Conservation (phyloP, 1,284 basidiomycete species). For the Rhodotorula mucilaginosa region DNA sequence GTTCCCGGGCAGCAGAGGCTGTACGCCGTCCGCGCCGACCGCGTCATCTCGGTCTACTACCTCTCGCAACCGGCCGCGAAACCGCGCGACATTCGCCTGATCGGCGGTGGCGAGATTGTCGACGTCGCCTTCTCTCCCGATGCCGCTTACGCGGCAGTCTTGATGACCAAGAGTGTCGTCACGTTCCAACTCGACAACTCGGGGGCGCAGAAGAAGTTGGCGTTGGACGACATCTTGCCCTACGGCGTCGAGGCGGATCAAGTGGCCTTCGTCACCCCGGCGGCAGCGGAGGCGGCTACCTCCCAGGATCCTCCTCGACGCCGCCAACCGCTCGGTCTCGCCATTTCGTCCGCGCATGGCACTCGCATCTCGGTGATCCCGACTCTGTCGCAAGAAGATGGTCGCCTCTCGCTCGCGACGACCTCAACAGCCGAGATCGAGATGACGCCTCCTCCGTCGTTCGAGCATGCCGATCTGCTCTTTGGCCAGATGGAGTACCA, state of each 20-base stretch:
- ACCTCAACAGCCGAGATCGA: not conserved
- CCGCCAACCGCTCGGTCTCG: slow-evolving; percentile 11
- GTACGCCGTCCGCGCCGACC: slow-evolving; percentile 9
- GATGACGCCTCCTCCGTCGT: not conserved
- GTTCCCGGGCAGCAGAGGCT: not conserved
- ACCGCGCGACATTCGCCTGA: not conserved
- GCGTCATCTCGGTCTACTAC: not conserved
- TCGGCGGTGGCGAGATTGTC: not conserved
- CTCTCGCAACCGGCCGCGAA: not conserved
- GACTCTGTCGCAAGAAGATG: not conserved
- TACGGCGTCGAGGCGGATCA: not conserved
- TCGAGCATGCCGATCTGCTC: not conserved
- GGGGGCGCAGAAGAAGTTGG: not conserved
- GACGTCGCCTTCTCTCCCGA: slow-evolving; percentile 31
- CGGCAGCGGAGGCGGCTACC: not conserved
- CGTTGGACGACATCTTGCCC: not conserved
- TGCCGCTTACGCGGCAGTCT: not conserved
- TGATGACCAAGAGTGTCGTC: not conserved
- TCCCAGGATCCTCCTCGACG: not conserved
- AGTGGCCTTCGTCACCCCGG: slow-evolving; percentile 14
- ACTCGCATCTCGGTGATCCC: slow-evolving; percentile 16
- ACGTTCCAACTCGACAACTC: not conserved
- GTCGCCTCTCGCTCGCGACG: not conserved
- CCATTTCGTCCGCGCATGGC: slow-evolving; percentile 8
- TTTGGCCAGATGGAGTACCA: slow-evolving; percentile 20